These are phyloP conservation scores for Protostelium mycophagum DNA, from an alignment of 78 protist genomes.

Conservation along the genomic window DNA sequence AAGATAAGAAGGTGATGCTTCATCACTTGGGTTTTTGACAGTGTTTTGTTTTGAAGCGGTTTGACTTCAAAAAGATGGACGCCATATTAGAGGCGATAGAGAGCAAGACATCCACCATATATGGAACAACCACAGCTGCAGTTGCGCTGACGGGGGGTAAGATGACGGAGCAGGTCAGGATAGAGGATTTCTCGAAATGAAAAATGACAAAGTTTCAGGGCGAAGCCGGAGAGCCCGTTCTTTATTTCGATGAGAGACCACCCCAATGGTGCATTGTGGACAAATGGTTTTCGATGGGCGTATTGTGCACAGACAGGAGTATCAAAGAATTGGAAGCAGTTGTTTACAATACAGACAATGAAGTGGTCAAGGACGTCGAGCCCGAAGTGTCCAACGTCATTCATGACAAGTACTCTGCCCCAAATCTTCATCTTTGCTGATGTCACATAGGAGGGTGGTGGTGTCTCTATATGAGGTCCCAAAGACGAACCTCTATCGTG, in stretches of 20 bases:
- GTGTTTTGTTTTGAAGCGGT: background rate
- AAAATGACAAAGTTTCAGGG: background rate
- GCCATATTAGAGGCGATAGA: background rate
- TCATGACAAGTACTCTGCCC: background rate
- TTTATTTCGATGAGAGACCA: background rate
- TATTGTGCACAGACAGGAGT: background rate
- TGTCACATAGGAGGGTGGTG: background rate
- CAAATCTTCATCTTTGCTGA: background rate
- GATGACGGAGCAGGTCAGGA: background rate
- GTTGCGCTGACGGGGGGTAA: background rate
- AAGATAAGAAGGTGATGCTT: background rate
- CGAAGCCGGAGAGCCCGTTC: background rate
- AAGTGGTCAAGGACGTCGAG: background rate
- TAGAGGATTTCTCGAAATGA: background rate
- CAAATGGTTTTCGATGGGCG: background rate
- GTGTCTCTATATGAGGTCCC: background rate
- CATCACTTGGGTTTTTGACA: background rate
- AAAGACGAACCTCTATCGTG: background rate
- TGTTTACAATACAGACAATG: background rate
- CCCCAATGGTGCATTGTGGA: background rate
- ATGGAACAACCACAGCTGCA: background rate
- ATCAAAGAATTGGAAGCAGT: background rate
- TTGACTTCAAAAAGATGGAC: background rate
- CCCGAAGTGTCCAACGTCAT: background rate
- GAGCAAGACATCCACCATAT: background rate